These are phyloP conservation scores for Paracoccidioides brasiliensis DNA, from an alignment of 2,329 filamentous ascomycete species.

Conservation along the genomic window DNA sequence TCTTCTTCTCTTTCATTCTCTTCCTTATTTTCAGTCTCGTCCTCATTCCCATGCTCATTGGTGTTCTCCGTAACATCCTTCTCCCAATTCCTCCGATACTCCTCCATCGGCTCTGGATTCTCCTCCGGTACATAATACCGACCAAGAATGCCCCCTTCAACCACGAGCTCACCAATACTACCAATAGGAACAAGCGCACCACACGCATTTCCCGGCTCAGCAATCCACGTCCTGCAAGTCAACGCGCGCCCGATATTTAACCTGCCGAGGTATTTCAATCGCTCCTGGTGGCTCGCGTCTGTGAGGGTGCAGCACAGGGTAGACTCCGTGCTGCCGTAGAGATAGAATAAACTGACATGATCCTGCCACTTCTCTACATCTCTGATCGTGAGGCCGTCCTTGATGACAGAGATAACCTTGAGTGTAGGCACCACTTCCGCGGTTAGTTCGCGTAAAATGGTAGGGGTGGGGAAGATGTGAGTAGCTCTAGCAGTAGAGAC, in stretches of 20 bases:
- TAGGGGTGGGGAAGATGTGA: not conserved
- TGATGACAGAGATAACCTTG: not conserved
- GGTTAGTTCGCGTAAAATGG: not conserved
- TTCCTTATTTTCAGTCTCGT: too few relatives aligned
- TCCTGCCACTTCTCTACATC: not conserved
- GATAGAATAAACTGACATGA: not conserved
- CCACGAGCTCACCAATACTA: conserved; percentile 18
- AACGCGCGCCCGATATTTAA: conserved; percentile 1
- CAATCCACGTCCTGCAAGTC: conserved; percentile 1
- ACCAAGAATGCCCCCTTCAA: conserved; percentile 15
- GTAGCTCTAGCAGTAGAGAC: not conserved
- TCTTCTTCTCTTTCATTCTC: too few relatives aligned
- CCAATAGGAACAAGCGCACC: conserved; percentile 13
- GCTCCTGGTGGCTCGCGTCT: not conserved
- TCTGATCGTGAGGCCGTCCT: not conserved
- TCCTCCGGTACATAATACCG: not conserved
- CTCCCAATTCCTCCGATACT: too few relatives aligned
- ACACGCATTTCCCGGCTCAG: not conserved
- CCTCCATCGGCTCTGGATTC: too few relatives aligned
- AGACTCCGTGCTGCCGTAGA: not conserved
- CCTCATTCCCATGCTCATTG: too few relatives aligned
- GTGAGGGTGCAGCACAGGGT: not conserved
- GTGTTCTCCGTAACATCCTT: too few relatives aligned
- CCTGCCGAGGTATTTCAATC: not conserved
- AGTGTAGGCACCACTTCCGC: not conserved